Conservation (phyloP, 2,329 filamentous ascomycete species). For the Xylaria sp. region DNA sequence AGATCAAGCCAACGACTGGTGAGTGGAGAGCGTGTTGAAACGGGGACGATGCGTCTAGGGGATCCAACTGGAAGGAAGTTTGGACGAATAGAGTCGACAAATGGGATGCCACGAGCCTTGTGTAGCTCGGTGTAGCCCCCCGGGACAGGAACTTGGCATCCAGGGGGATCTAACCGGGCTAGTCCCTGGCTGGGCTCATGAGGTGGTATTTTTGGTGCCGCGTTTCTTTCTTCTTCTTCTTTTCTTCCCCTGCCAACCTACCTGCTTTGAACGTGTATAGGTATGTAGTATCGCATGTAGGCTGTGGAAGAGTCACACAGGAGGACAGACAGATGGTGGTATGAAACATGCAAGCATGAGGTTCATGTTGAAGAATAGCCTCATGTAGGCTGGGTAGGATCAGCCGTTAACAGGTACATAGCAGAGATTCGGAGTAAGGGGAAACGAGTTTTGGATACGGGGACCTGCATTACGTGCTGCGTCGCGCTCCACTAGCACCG, state of each 20-base stretch:
- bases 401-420: too few species aligned
- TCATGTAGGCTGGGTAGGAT: too few species aligned
- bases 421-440: not conserved
- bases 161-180: conserved; percentile 19
- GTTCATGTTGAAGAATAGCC: too few species aligned
- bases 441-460: not conserved
- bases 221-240: not conserved
- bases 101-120: conserved; percentile 13
- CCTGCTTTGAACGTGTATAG: too few species aligned
- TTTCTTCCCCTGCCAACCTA: too few species aligned
- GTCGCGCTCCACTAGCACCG: not conserved
- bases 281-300: too few species aligned
- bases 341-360: too few species aligned
- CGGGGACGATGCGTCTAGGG: conserved; percentile 13
- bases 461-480: not conserved
- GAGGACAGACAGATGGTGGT: too few species aligned
- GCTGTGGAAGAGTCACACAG: too few species aligned
- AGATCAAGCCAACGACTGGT: conserved; percentile 8
- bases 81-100: conserved; percentile 10
- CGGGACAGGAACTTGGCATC: conserved; percentile 25
- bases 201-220: conserved; percentile 14
- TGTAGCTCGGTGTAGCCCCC: too few species aligned
- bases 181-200: conserved; percentile 18
- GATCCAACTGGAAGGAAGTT: conserved; percentile 17
- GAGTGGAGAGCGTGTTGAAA: conserved; percentile 24